These are phyloP conservation scores for Ceratocystis cubensis DNA, from an alignment of 2,329 filamentous ascomycete species.

Conservation along the genomic window DNA sequence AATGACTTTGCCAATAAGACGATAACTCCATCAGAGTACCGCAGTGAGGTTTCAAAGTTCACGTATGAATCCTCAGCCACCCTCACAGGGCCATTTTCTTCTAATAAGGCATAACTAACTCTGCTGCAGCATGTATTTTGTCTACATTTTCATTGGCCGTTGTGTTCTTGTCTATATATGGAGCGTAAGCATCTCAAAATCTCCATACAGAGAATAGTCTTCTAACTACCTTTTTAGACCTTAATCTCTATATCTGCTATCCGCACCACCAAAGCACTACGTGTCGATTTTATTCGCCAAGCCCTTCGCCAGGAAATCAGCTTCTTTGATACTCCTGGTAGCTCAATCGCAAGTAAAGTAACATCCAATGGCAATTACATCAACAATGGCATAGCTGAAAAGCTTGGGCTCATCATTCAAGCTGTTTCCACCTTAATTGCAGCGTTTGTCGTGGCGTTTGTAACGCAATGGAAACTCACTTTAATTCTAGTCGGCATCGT, in stretches of 20 bases:
- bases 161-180: slow-evolving; percentile 43
- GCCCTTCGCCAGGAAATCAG: slow-evolving; percentile 40
- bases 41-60: slow-evolving; percentile 36
- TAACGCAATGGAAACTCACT: slow-evolving; percentile 33
- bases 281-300: slow-evolving; percentile 31
- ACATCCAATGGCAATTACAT: slow-evolving; percentile 38
- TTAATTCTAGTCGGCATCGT: slow-evolving; percentile 36
- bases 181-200: slow-evolving; percentile 30
- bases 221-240: slow-evolving; percentile 24
- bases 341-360: slow-evolving; percentile 35
- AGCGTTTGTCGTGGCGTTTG: slow-evolving; percentile 32
- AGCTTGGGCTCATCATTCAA: slow-evolving; percentile 33
- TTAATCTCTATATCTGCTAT: slow-evolving; percentile 31
- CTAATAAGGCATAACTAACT: too few relatives aligned
- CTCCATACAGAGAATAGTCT: not conserved
- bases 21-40: slow-evolving; percentile 36
- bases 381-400: slow-evolving; percentile 35
- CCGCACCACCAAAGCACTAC: slow-evolving; percentile 29
- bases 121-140: slow-evolving; percentile 33
- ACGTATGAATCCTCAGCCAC: slow-evolving; percentile 27
- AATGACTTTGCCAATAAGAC: slow-evolving; percentile 40
- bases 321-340: slow-evolving; percentile 39
- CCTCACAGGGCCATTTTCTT: not conserved
- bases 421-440: slow-evolving; percentile 31
- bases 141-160: slow-evolving; percentile 46